phyloP scores from a whole-genome alignment of 352 stramenopile species.

The Plasmopara halstedii region DNA sequence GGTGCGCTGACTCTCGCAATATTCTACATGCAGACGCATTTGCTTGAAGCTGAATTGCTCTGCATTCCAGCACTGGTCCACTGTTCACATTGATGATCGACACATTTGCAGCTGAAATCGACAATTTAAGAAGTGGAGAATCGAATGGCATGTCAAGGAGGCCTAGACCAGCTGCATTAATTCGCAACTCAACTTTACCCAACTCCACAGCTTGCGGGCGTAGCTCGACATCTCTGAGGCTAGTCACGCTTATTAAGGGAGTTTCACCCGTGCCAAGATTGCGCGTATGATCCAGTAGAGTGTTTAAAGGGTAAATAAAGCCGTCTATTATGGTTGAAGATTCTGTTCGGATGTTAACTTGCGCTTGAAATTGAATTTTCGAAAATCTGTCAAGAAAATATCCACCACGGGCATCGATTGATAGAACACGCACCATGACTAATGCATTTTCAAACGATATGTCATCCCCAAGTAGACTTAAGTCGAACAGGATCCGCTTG shows the following conservation, averaged over 20 bases:
- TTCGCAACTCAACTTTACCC: constrained; percentile 24
- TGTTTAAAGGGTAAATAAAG: constrained; percentile 35
- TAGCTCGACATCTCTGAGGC: constrained; percentile 33
- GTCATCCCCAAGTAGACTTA: constrained; percentile 27
- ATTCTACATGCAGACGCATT: constrained; percentile 29
- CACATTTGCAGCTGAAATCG: constrained; percentile 36
- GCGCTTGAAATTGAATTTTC: constrained; percentile 44
- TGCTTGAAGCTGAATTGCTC: constrained; percentile 32
- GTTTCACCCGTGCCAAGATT: constrained; percentile 5
- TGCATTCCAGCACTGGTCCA: constrained; percentile 36
- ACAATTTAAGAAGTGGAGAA: constrained; percentile 40
- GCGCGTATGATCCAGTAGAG: constrained; percentile 1
- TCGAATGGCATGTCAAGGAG: constrained; percentile 53
- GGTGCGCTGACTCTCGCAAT: constrained; percentile 9
- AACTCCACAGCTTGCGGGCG: constrained; percentile 43
- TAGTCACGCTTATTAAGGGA: constrained; percentile 23
- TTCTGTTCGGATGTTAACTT: constrained; percentile 25
- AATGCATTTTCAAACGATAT: constrained; percentile 50
- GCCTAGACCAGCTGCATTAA: constrained; percentile 24
- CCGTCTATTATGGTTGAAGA: constrained; percentile 30
- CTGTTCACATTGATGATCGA: constrained; percentile 36
- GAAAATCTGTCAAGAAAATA: constrained; percentile 63
- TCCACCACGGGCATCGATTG: constrained; percentile 20
- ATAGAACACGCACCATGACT: constrained; percentile 29
- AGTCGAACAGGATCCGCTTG: constrained; percentile 29